Base-by-base conservation (phyloP, 2,329 filamentous ascomycete genomes). In the Teratosphaeria pseudoeucalypti region DNA sequence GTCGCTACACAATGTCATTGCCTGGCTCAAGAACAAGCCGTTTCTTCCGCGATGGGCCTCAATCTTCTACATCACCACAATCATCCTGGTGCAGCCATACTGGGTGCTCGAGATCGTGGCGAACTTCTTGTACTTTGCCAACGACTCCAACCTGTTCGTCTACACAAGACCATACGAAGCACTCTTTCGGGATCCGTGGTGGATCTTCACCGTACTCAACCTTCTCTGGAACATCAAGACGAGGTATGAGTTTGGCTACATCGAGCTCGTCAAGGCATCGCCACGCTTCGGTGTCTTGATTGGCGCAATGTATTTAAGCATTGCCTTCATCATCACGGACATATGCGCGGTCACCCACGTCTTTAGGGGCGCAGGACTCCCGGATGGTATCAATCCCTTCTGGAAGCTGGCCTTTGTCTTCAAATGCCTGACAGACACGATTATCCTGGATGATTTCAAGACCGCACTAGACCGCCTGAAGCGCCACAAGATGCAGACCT, bases 401-500 rank as follows among this genome's bases (percentile, higher is more conserved):
- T 86, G 84, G 84, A 85, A 82, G 77, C 68, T 85, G 11, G 79
- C 81, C 0, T 82, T 85, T 54, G 79, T 86, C 3, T 86, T 85
- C 77, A 87, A 87, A 71, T 87, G 85, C 62, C 77, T 87, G 54
- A 85, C 84, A 23, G 85, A 87, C 67, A 83, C 81, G 0, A 82
- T 87, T 57, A 79, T 87, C 57, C 79, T 87, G 11, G 85, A 87
- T 66, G 85, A 87, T 65, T 87, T 87, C 78, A 86, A 86, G 67
- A 85, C 83, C 2, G 78, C 77, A 0, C 68, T 80, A 27, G 78
- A 80, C 60, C 72, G 76, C 5, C 65, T 80, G 52, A 72, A 76
- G 60, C 70, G 74, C n/a, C 74, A 78, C 66, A 76, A 75, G 55
- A 71, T 79, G 52, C 72, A 73, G 26, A 71, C 62, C 1, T 61